Evolutionary conservation across 2,329 filamentous ascomycete species (phyloP).

Genomic region (Coniochaeta sp.): DNA sequence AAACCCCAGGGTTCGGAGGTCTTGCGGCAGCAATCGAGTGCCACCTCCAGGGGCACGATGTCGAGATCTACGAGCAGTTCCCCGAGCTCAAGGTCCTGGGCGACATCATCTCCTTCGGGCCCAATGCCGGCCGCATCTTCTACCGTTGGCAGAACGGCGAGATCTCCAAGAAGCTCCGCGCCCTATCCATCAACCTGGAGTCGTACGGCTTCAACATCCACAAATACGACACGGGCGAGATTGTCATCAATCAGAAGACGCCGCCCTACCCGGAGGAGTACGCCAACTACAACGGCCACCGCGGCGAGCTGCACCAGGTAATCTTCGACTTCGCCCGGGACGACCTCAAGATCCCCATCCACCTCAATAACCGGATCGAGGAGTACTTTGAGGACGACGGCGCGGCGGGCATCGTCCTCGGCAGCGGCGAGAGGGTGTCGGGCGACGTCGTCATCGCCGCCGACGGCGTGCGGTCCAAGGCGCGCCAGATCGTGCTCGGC

Average conservation of each 20-base stretch:
- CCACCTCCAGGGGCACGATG: constrained; percentile 51
- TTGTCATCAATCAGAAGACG: constrained; percentile 47
- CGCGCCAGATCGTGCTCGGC: constrained; percentile 40
- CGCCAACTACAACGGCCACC: constrained; percentile 52
- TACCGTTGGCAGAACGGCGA: constrained; percentile 46
- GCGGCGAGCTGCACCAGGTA: constrained; percentile 52
- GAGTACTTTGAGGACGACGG: constrained; percentile 48
- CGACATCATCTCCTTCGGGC: constrained; percentile 56
- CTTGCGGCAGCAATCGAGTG: constrained; percentile 57
- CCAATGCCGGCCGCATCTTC: constrained; percentile 55
- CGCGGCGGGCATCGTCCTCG: constrained; percentile 42
- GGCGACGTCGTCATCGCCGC: constrained; percentile 46
- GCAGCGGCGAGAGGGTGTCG: constrained; percentile 35
- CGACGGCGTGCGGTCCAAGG: constrained; percentile 47
- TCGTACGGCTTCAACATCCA: constrained; percentile 54
- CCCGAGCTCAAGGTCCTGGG: constrained; percentile 50
- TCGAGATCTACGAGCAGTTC: constrained; percentile 52
- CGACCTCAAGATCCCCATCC: constrained; percentile 46
- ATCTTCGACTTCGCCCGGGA: constrained; percentile 51
- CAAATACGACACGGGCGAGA: constrained; percentile 52
- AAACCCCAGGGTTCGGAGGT: constrained; percentile 45
- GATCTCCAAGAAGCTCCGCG: constrained; percentile 37
- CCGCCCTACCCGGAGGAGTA: constrained; percentile 35
- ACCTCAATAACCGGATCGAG: constrained; percentile 41
- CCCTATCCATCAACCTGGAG: constrained; percentile 43